These are phyloP conservation scores for Phytophthora idaei DNA, from an alignment of 352 stramenopile genomes.

Conservation along the genomic window DNA sequence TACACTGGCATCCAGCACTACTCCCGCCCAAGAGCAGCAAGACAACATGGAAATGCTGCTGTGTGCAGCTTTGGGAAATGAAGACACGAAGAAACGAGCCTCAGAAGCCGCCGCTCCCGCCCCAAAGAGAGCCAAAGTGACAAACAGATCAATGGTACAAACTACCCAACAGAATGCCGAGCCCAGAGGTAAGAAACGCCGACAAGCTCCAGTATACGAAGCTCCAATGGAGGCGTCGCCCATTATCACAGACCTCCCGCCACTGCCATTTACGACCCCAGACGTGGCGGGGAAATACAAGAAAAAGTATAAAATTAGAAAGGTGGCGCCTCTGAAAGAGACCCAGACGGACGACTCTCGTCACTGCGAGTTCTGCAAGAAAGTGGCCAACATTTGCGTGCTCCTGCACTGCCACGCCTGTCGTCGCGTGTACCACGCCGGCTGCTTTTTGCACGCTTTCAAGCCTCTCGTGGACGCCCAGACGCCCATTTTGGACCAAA, in stretches of 20 bases:
- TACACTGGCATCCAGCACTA: background rate
- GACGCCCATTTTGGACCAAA: conserved; percentile 39
- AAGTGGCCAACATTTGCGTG: conserved; percentile 37
- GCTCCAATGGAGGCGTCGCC: conserved; percentile 20
- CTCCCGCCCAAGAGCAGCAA: conserved; percentile 19
- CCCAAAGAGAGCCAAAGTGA: conserved; percentile 13
- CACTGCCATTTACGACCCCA: conserved; percentile 36
- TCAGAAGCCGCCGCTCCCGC: background rate
- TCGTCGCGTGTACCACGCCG: conserved; percentile 48
- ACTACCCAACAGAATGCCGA: background rate
- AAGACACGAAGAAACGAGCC: conserved; percentile 22
- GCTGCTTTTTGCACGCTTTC: conserved; percentile 48
- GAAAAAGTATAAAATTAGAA: conserved; percentile 15
- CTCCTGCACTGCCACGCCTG: conserved; percentile 48
- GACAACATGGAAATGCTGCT: conserved; percentile 12
- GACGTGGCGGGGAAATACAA: background rate
- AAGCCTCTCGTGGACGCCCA: conserved; percentile 31
- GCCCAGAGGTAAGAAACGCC: conserved; percentile 32
- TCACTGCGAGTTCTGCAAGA: conserved; percentile 53
- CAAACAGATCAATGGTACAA: conserved; percentile 5
- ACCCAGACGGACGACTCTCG: conserved; percentile 10
- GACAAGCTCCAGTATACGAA: conserved; percentile 17
- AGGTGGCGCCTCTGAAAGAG: conserved; percentile 4
- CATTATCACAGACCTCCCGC: conserved; percentile 39
- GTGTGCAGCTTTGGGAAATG: background rate